Base-by-base conservation (phyloP, 768 basidiomycete species). In the Agrocybe pediades region DNA sequence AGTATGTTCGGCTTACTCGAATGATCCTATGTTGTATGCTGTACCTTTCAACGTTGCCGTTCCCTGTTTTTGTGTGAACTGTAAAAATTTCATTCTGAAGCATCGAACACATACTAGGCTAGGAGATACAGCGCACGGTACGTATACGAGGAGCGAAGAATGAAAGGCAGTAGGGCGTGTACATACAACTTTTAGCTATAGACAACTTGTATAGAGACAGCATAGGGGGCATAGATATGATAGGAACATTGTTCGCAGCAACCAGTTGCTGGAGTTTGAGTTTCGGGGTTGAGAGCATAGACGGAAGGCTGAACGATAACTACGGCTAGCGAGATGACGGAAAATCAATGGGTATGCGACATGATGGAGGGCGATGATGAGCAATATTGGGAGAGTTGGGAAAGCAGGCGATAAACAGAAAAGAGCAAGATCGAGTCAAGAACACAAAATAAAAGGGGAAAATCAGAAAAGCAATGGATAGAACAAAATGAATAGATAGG, bases 1-100 rank as follows among this genome's bases (percentile, higher is more conserved):
- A 89, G 89, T 62, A 70, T 91, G 58, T 92, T 92, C 61, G 89
- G 89, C 24, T 53, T 75, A 23, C 58, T 76, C 13, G 75, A 76
- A 50, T 78, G 56, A 23, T 16, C 26, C 40, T 2, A 27, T 45
- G 21, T 36, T 23, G 24, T 48, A 23, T 39, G 6, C 39, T 24
- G 40, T 42, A 21, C 42, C 15, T 41, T 9, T 24, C n/a, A 6
- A 40, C 25, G 19, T 36, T 27, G 21, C 13, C 3, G 46, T 50
- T 49, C 40, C 41, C 1, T 13, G 16, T 42, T 29, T 43, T 41
- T 48, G 46, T 29, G 15, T 25, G 48, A 46, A 4, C 24, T 9
- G 19, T 17, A 46, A 27, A 13, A 5, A 3, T 36, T 36, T 17
- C 17, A 46, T 9, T 53, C 50, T 2, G 4, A 42, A 30, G 44